phyloP scores from a whole-genome alignment of 2,329 filamentous ascomycete species.

The Rosellinia necatrix region DNA sequence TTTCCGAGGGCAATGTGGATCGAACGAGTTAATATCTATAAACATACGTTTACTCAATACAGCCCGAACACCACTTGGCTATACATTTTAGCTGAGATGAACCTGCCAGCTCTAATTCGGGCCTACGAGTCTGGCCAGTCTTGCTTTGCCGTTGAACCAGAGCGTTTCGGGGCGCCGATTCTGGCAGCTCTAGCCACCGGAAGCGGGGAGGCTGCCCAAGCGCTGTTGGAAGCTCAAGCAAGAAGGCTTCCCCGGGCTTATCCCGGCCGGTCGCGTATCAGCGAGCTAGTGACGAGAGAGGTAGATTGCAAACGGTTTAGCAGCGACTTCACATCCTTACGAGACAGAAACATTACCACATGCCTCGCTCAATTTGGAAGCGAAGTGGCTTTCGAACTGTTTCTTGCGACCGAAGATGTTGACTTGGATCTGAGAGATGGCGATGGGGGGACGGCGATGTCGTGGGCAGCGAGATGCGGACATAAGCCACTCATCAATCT shows the following conservation, averaged over 20 bases:
- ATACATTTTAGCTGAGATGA: neutral
- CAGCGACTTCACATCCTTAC: neutral
- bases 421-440: neutral
- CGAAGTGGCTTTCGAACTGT: neutral
- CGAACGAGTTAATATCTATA: neutral
- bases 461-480: too few relatives aligned
- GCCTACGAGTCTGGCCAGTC: neutral
- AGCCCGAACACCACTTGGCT: neutral
- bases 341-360: neutral
- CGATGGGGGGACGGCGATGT: too few relatives aligned
- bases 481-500: too few relatives aligned
- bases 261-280: neutral
- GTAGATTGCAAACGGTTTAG: neutral
- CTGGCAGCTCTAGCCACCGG: neutral
- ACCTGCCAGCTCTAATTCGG: neutral
- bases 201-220: neutral
- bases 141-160: neutral
- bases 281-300: neutral
- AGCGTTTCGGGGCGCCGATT: neutral
- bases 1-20: neutral
- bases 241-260: neutral
- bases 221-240: neutral
- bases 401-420: neutral
- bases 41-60: neutral
- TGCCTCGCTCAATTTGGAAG: neutral